A percentile compares a stretch with the other conserved stretches of the same genome.
Conservation (phyloP, 345 rosid species). For the Tarenaya hassleriana region DNA sequence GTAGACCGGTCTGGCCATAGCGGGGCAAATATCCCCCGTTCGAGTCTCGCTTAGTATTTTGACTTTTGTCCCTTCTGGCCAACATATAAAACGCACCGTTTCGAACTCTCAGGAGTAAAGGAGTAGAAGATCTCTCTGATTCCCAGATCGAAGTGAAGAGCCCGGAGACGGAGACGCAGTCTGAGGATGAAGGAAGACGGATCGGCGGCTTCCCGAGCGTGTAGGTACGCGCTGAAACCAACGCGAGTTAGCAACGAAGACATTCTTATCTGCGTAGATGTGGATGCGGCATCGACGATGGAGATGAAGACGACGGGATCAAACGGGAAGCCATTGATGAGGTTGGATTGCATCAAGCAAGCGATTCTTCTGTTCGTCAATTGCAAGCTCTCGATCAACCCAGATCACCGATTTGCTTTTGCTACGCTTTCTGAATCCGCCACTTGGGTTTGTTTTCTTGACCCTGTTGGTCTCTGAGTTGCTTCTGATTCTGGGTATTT, state of each 20-base stretch:
- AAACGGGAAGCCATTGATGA: slow-evolving; percentile 55
- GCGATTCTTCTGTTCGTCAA: slow-evolving; percentile 72
- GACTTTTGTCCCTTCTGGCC: too few relatives aligned
- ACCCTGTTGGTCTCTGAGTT: too few relatives aligned
- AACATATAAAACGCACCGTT: slow-evolving; percentile 18
- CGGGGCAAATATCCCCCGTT: too few relatives aligned
- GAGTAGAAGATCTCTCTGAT: too few relatives aligned
- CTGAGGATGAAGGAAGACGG: slow-evolving; percentile 22
- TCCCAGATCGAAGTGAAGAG: background rate
- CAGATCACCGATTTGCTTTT: slow-evolving; percentile 94
- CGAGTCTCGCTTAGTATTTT: too few relatives aligned
- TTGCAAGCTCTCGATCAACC: slow-evolving; percentile 72
- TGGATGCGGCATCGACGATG: slow-evolving; percentile 59
- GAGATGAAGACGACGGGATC: slow-evolving; percentile 77
- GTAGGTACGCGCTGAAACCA: slow-evolving; percentile 49
- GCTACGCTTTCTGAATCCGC: slow-evolving; percentile 71
- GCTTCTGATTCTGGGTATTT: too few relatives aligned
- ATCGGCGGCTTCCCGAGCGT: slow-evolving; percentile 10
- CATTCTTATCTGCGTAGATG: slow-evolving; percentile 71
- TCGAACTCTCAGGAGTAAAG: background rate
- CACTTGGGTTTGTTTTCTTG: slow-evolving; percentile 52
- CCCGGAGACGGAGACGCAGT: background rate
- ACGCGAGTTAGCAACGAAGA: slow-evolving; percentile 56
- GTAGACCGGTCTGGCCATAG: too few relatives aligned
- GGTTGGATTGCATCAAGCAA: slow-evolving; percentile 76